A percentile compares a stretch with the other conserved stretches of the same genome.
Evolutionary conservation across 2,329 filamentous ascomycete species (phyloP).

Genomic region (Fusarium nelsonii): DNA sequence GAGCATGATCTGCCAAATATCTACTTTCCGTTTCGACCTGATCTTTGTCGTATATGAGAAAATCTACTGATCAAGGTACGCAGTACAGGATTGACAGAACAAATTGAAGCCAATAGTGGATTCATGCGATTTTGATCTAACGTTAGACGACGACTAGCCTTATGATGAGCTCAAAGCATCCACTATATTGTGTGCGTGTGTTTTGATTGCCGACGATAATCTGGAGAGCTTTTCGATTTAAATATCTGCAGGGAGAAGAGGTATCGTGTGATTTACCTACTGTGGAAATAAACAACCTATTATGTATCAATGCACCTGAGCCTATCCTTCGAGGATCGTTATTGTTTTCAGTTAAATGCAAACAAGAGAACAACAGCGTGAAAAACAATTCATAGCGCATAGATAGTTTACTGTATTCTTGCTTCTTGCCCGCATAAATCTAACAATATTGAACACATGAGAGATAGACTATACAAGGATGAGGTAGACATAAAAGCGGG

Average conservation of each 20-base stretch:
- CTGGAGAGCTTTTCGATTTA: constrained; percentile 18
- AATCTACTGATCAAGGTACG: not conserved
- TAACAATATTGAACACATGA: constrained; percentile 28
- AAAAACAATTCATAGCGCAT: constrained; percentile 17
- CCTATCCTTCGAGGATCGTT: not conserved
- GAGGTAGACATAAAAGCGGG: constrained; percentile 37
- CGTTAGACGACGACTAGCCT: constrained; percentile 10
- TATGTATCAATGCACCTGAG: too few species aligned
- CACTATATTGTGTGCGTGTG: constrained; percentile 20
- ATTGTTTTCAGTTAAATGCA: too few species aligned
- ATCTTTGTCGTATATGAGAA: not conserved
- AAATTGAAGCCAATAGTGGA: constrained; percentile 17
- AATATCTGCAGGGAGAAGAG: constrained; percentile 19
- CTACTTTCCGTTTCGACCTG: not conserved
- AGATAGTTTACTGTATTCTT: constrained; percentile 8
- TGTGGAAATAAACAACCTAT: constrained; percentile 12
- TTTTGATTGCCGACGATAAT: constrained; percentile 24
- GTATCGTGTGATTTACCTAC: not conserved
- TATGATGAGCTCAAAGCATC: constrained; percentile 15
- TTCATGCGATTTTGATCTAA: constrained; percentile 13
- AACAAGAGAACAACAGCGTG: not conserved
- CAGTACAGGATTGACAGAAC: not conserved
- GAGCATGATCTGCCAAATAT: not conserved
- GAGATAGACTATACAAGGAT: constrained; percentile 35
- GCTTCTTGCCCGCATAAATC: constrained; percentile 22